phyloP scores from a whole-genome alignment of 192 early-diverging fungal species.

The Coemansia sp. region DNA sequence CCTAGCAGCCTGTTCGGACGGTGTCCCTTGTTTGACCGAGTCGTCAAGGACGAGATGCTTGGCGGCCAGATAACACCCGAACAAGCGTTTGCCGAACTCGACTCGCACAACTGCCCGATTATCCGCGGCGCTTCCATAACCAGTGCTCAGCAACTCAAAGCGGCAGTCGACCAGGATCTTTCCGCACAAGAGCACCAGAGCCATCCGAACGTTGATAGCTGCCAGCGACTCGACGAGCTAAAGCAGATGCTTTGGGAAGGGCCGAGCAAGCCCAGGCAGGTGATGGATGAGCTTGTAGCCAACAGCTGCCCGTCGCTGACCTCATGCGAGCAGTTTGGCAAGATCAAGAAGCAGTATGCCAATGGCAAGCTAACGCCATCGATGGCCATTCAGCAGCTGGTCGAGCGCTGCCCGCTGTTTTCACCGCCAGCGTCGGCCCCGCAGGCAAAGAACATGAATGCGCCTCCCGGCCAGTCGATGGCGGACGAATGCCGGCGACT shows the following conservation, averaged over 20 bases:
- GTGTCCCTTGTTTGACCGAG: conserved; percentile 44
- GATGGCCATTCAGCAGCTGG: conserved; percentile 32
- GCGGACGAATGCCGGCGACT: conserved; percentile 46
- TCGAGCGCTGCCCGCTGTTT: conserved; percentile 30
- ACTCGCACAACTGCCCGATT: conserved; percentile 50
- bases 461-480: conserved; percentile 45
- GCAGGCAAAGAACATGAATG: neutral
- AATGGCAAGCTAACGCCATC: conserved; percentile 25
- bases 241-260: conserved; percentile 19
- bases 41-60: conserved; percentile 39
- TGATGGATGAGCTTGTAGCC: conserved; percentile 37
- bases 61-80: conserved; percentile 35
- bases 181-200: conserved; percentile 1
- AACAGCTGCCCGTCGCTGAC: conserved; percentile 33
- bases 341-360: conserved; percentile 23
- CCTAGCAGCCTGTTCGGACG: conserved; percentile 25
- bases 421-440: conserved; percentile 21
- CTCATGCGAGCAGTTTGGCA: conserved; percentile 28
- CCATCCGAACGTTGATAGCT: conserved; percentile 12
- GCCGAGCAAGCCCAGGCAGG: conserved; percentile 12
- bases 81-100: conserved; percentile 50
- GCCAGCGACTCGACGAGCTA: conserved; percentile 22
- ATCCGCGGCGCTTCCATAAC: conserved; percentile 51
- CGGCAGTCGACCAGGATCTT: conserved; percentile 22
- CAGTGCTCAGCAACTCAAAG: conserved; percentile 36